Percentiles rank a stretch among this genome's conserved stretches.
Conservation (phyloP, 1,139 yeast genomes). For the Blastobotrys proliferans region DNA sequence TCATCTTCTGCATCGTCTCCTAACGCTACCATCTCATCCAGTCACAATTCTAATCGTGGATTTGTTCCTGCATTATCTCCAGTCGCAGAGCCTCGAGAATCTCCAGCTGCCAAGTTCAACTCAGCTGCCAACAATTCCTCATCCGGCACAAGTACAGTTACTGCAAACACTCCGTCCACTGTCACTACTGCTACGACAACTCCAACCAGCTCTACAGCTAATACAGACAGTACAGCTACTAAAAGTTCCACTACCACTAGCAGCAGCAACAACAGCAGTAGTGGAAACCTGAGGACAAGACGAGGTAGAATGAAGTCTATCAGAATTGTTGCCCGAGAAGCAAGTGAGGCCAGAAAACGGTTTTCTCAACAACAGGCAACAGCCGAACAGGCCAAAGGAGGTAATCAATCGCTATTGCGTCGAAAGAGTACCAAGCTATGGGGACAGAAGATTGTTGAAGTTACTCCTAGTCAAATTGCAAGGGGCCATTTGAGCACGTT, state of each 20-base stretch:
- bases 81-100: constrained; percentile 23
- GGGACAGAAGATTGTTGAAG: constrained; percentile 93
- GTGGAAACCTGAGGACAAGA: not conserved
- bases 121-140: too few relatives aligned
- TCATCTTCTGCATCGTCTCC: not conserved
- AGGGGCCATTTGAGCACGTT: constrained; percentile 41
- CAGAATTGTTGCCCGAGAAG: constrained; percentile 89
- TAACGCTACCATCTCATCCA: too few relatives aligned
- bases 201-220: not conserved
- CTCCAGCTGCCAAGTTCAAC: constrained; percentile 17
- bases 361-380: constrained; percentile 31
- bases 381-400: constrained; percentile 13
- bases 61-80: constrained; percentile 24
- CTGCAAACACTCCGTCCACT: not conserved
- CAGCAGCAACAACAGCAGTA: not conserved
- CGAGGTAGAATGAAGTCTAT: constrained; percentile 64
- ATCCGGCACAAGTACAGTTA: too few relatives aligned
- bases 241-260: not conserved
- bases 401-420: constrained; percentile 41
- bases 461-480: constrained; percentile 51
- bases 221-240: not conserved
- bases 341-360: constrained; percentile 55
- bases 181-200: not conserved
- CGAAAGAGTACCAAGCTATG: constrained; percentile 92
- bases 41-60: constrained; percentile 3